A percentile compares a stretch with the other conserved stretches of the same genome.
Evolutionary conservation across 2,329 filamentous ascomycete genomes (phyloP).

Genomic region (Xylariaceae sp.): DNA sequence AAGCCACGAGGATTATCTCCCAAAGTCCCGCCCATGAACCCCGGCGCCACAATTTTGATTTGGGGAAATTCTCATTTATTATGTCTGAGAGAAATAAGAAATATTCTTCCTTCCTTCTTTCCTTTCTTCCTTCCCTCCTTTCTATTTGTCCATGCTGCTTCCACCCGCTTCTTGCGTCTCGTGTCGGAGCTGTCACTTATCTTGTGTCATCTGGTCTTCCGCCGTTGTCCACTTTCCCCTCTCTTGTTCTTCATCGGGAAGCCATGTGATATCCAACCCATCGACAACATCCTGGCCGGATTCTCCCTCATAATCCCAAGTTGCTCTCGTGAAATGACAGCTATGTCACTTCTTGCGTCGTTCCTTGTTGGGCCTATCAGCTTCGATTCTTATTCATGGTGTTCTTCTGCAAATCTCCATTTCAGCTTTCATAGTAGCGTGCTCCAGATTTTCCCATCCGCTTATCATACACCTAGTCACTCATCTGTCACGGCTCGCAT

Average conservation of each 20-base stretch:
- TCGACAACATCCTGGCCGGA: not conserved
- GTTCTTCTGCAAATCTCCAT: conserved; percentile 1
- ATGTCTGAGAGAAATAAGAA: not conserved
- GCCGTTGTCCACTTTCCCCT: not conserved
- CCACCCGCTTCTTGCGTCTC: not conserved
- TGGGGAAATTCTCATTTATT: not conserved
- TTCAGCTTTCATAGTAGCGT: conserved; percentile 6
- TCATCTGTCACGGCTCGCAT: conserved; percentile 9
- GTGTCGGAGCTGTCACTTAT: conserved; percentile 4
- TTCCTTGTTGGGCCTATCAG: not conserved
- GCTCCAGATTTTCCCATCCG: not conserved
- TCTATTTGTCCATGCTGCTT: not conserved
- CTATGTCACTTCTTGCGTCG: not conserved
- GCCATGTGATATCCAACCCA: not conserved
- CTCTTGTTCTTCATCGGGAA: not conserved
- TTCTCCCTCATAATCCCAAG: not conserved
- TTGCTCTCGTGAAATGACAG: not conserved
- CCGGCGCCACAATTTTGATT: not conserved
- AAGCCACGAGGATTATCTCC: not conserved
- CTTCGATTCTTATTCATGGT: not conserved
- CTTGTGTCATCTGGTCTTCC: conserved; percentile 9
- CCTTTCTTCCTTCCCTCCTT: not conserved
- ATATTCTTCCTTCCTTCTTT: not conserved
- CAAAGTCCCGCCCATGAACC: not conserved
- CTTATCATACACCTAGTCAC: conserved; percentile 10